These are phyloP conservation scores for Incumbomyces delicatus DNA, from an alignment of 2,329 filamentous ascomycete species.

Conservation along the genomic window DNA sequence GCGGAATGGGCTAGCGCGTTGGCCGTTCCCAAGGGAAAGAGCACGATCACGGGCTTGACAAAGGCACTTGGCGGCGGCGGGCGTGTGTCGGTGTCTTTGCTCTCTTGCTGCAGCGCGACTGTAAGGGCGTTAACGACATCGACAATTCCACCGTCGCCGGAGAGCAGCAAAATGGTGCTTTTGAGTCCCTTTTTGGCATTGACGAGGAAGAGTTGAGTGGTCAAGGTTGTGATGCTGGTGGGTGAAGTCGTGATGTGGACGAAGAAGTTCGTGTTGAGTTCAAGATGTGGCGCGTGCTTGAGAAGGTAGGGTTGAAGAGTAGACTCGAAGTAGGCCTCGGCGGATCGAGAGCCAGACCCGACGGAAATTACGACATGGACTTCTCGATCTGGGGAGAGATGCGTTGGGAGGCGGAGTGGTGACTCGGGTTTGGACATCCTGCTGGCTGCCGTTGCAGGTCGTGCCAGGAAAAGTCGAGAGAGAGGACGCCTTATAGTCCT, in stretches of 20 bases:
- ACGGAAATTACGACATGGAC: conserved; percentile 59
- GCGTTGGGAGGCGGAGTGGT: conserved; percentile 9
- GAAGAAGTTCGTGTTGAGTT: conserved; percentile 12
- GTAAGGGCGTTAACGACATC: conserved; percentile 66
- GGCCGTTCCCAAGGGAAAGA: conserved; percentile 45
- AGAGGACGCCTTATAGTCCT: too few species aligned
- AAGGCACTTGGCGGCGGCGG: conserved; percentile 18
- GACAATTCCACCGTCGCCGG: conserved; percentile 77
- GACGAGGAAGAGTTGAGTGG: conserved; percentile 39
- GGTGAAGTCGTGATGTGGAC: conserved; percentile 55
- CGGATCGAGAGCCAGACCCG: conserved; percentile 52
- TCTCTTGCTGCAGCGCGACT: conserved; percentile 18
- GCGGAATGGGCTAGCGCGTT: conserved; percentile 31
- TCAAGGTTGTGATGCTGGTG: conserved; percentile 56
- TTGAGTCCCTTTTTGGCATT: conserved; percentile 37
- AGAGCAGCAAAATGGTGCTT: conserved; percentile 65
- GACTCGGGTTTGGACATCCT: too few species aligned
- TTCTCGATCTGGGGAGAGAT: conserved; percentile 17
- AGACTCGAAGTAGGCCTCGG: conserved; percentile 45
- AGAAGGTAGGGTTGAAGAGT: conserved; percentile 49
- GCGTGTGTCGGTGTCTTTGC: conserved; percentile 15
- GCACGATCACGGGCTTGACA: conserved; percentile 45
- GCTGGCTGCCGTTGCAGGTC: too few species aligned
- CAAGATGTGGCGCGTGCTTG: conserved; percentile 38
- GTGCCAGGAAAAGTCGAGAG: too few species aligned